Evolutionary conservation across 768 basidiomycete genomes (phyloP), one percentile per base, ranked within the genome.

Genomic region (Panellus pusillus): DNA sequence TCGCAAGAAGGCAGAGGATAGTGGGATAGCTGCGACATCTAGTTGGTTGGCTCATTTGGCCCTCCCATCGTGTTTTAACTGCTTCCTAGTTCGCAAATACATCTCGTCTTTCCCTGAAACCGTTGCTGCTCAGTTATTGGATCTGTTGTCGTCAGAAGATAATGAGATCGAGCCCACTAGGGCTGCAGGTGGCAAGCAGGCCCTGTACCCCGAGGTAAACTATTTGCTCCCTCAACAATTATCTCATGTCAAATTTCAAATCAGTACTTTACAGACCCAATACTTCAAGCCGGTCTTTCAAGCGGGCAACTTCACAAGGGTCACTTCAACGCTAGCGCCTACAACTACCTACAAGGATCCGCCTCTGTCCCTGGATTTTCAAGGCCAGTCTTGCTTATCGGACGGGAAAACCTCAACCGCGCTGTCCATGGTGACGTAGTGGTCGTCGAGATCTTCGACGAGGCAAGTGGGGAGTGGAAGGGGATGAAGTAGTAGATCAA

Each of bases 391-490:
- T 77, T 98, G 1, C 76, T 99, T 5, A 79, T 91, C 28, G 95
- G 95, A 0, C 79, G 94, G 27, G 88, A 94, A 69, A 86, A 93
- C 57, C 97, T 98, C 90, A 99, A 99, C 66, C 84, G 97, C 15
- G 87, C 94, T 0, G 91, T 98, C 9, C 81, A 96, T 31, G 95
- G 97, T 1, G 97, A 99, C 63, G 72, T 96, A 12, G 95, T 99
- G 0, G 93, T 85, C 0, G 84, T 99, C 9, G 86, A 98, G 67
- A 74, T 99, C 0, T 89, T 98, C 57, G 79, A 85, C 9, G 84
- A 94, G 70, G 80, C 73, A 88, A 98, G 61, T 99, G 97, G 97
- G 93, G 89, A 67, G 86, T 92, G 1, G 89, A 93, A 6, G 86
- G 84, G 2, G 88, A 97, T 59, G 91, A 96, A 64, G 94, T 98